phyloP scores from a whole-genome alignment of 108 stramenopile genomes.

The Phaeodactylum tricornutum region DNA sequence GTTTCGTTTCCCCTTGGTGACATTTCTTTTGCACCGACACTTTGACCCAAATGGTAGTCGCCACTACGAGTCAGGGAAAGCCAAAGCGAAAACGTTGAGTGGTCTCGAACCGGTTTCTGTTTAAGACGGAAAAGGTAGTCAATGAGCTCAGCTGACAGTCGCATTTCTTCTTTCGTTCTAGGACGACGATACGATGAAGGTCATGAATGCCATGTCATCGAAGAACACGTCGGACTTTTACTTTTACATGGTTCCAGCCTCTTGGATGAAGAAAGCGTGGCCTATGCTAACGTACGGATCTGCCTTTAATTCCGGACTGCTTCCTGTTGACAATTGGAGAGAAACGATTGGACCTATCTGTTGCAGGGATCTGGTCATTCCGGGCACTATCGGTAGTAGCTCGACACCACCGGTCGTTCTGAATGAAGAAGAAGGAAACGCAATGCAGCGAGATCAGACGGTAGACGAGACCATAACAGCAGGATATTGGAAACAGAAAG shows the following conservation, averaged over 20 bases:
- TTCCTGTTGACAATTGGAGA: slow-evolving; percentile 7
- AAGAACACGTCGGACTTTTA: neutral
- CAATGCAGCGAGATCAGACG: slow-evolving; percentile 1
- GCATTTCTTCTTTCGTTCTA: slow-evolving; percentile 2
- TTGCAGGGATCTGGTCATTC: slow-evolving; percentile 12
- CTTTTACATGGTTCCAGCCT: slow-evolving; percentile 29
- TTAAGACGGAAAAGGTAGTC: neutral
- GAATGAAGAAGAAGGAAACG: neutral
- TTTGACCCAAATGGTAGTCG: neutral
- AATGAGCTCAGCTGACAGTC: neutral
- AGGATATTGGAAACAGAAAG: neutral
- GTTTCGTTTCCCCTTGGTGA: neutral
- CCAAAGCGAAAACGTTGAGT: neutral
- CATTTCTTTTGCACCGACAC: neutral
- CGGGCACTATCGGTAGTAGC: neutral
- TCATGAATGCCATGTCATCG: slow-evolving; percentile 29
- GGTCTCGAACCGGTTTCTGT: neutral
- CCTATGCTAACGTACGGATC: slow-evolving; percentile 16
- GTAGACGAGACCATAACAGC: too few species aligned
- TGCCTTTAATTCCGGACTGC: neutral
- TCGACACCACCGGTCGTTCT: slow-evolving; percentile 3
- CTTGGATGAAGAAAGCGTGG: slow-evolving; percentile 34
- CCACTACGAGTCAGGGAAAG: neutral
- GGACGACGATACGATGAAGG: slow-evolving; percentile 35
- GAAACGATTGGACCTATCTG: slow-evolving; percentile 22